Evolutionary conservation across 305 asterid species (phyloP).

Genomic region (Fraxinus sp.): DNA sequence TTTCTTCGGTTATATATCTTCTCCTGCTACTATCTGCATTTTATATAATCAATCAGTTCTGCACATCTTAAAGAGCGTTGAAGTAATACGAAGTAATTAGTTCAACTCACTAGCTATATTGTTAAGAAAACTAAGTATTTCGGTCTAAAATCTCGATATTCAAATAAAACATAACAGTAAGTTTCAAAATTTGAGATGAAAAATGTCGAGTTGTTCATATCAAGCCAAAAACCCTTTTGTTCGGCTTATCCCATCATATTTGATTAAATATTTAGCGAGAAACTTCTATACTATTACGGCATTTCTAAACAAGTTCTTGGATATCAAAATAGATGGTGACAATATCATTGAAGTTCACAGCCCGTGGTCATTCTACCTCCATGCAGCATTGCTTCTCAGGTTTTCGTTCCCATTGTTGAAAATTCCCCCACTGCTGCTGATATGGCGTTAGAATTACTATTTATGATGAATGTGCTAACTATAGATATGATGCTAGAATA

Average conservation of each 20-base stretch:
- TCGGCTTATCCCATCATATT: neutral
- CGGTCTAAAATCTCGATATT: neutral
- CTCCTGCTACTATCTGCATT: constrained; percentile 60
- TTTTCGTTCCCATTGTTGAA: neutral
- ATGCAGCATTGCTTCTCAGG: neutral
- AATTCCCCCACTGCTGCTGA: neutral
- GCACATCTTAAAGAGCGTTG: neutral
- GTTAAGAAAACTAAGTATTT: neutral
- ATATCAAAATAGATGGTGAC: neutral
- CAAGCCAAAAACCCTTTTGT: too few relatives aligned
- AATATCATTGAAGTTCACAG: neutral
- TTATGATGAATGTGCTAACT: neutral
- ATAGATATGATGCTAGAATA: neutral
- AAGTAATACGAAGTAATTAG: neutral
- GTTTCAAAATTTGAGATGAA: neutral
- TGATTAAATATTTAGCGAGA: too few relatives aligned
- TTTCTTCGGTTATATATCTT: constrained; percentile 43
- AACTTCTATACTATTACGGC: neutral
- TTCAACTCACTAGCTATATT: neutral
- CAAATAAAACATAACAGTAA: too few relatives aligned
- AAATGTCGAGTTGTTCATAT: too few relatives aligned
- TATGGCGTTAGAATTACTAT: neutral
- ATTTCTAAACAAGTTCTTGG: neutral
- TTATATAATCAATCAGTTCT: constrained; percentile 19
- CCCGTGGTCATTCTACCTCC: neutral